A percentile compares a stretch with the other conserved stretches of the same genome.
Evolutionary conservation across 768 basidiomycete species (phyloP).

Genomic region (Tubosaeta sp.): DNA sequence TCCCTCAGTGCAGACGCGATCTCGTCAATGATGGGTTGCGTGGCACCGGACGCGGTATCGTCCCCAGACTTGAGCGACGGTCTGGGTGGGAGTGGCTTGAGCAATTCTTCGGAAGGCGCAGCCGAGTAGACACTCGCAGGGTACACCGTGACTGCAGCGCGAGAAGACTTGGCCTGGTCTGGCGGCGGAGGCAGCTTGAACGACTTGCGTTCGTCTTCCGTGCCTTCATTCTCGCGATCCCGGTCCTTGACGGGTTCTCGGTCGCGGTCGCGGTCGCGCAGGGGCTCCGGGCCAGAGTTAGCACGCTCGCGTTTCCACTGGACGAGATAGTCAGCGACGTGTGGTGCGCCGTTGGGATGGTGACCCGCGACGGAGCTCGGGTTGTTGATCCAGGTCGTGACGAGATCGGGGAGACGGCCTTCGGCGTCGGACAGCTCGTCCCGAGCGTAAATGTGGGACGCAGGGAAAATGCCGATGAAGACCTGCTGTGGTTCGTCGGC

Average conservation of each 20-base stretch:
- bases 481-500: conserved; percentile 81
- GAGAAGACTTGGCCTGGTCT: conserved; percentile 69
- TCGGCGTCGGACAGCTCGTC: conserved; percentile 87
- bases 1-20: conserved; percentile 94
- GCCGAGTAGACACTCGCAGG: conserved; percentile 72
- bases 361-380: conserved; percentile 28
- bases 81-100: conserved; percentile 80
- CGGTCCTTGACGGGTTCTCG: conserved; percentile 35
- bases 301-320: conserved; percentile 39
- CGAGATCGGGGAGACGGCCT: conserved; percentile 75
- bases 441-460: conserved; percentile 80
- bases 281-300: conserved; percentile 25
- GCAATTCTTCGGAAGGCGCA: conserved; percentile 59
- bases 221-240: conserved; percentile 61
- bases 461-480: conserved; percentile 92
- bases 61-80: conserved; percentile 95
- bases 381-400: conserved; percentile 46
- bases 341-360: conserved; percentile 32
- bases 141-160: conserved; percentile 70
- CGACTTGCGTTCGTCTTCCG: conserved; percentile 56
- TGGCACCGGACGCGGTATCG: conserved; percentile 78
- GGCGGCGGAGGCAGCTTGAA: conserved; percentile 72
- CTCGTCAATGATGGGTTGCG: conserved; percentile 93
- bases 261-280: conserved; percentile 29
- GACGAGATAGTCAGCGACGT: conserved; percentile 43